Base-by-base conservation (phyloP, 441 rosid species). In the Corymbia calophylla region DNA sequence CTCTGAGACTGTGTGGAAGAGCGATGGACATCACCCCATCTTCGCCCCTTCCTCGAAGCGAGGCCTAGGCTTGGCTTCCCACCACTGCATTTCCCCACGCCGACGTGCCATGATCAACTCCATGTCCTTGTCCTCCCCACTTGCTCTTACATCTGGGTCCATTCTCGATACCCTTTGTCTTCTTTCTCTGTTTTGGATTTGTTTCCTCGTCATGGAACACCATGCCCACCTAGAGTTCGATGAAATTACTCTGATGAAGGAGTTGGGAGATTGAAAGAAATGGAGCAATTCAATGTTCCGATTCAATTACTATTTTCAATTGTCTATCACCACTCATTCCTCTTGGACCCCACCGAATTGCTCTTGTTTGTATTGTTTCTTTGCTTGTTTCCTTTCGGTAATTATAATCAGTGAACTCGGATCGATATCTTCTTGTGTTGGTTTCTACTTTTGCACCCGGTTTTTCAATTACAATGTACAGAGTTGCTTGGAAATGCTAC, bases 281-380 rank as follows among this genome's bases (percentile, higher is more conserved):
- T 39, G 82, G 49, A 39, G 82, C 29, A 0, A 73, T 73, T 73
- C 9, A 0, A 21, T 35, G 49, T 6, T 39, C 82, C 21, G 29
- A 64, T 49, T 80, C 54, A 66, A 13, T 56, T 56, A 56, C 13
- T 56, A 1, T 56, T 56, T 56, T 56, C 6, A 23, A 12, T 56
- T 5, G 29, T 56, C 58, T 54, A 0, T 54, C 7, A 54, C 7
- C 23, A 18, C 0, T 54, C 56, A 54, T 54, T 54, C 56, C 17
- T 54, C 56, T 4, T 54, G 23, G 9, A 54, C 23, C 56, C 58
- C 25, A 8, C 19, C 9, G 8, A 64, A 64, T 64, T 64, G 70
- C 0, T n/a, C n/a, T 18, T 1, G 70, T 64, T 9, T n/a, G 9
- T 62, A 7, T 1, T 1, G 1, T 55, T 55, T 55, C 10, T 0